Evolutionary conservation across 2,329 filamentous ascomycete species (phyloP).

Genomic region (Cladophialophora bantiana): DNA sequence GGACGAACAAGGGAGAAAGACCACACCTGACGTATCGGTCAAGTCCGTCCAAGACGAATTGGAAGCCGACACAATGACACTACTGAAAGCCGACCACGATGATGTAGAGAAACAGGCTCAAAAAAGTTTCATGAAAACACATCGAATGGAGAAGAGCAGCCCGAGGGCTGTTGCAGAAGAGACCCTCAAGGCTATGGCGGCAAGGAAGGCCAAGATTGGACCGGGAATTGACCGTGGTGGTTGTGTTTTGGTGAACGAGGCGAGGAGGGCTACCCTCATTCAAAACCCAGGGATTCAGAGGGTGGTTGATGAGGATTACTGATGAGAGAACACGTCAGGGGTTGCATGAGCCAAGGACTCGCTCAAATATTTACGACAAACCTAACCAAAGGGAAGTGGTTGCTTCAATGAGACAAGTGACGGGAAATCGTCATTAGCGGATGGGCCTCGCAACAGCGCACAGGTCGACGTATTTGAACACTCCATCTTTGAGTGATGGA

Average conservation of each 20-base stretch:
- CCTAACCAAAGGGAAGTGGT: neutral
- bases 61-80: conserved; percentile 45
- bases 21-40: conserved; percentile 31
- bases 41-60: conserved; percentile 43
- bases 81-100: conserved; percentile 36
- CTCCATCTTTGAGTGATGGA: neutral
- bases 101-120: conserved; percentile 46
- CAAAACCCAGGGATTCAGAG: conserved; percentile 59
- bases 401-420: neutral
- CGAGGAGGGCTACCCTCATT: conserved; percentile 57
- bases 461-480: neutral
- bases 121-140: conserved; percentile 52
- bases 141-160: conserved; percentile 47
- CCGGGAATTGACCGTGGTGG: conserved; percentile 62
- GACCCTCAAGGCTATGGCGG: conserved; percentile 54
- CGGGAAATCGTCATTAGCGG: neutral
- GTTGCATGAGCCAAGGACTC: neutral
- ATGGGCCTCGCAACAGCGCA: neutral
- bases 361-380: neutral
- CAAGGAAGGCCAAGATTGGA: conserved; percentile 60
- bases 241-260: conserved; percentile 60
- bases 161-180: conserved; percentile 57
- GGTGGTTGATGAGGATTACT: conserved; percentile 40
- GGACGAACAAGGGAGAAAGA: conserved; percentile 36
- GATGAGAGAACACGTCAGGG: conserved; percentile 9